Percentiles rank a stretch among this genome's conserved stretches.
Conservation (phyloP, 2,329 filamentous ascomycete species). For the Aspergillus fumigatiaffinis region DNA sequence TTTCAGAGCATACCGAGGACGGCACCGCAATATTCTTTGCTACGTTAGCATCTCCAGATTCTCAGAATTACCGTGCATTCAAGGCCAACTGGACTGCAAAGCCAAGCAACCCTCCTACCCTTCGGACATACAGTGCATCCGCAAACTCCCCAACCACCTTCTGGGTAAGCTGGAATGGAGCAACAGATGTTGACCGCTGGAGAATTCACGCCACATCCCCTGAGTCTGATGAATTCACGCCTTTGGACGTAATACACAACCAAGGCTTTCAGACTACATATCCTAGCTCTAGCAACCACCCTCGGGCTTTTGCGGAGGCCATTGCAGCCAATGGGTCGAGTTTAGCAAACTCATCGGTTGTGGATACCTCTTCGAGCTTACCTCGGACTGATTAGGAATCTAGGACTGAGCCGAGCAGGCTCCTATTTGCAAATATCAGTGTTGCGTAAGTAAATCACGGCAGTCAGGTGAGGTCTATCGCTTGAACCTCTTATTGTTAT, state of each 20-base stretch:
- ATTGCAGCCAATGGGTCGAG: not conserved
- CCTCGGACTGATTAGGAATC: too few relatives aligned
- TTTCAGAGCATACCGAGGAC: slow-evolving; percentile 21
- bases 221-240: not conserved
- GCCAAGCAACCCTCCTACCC: slow-evolving; percentile 28
- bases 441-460: too few relatives aligned
- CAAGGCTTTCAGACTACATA: not conserved
- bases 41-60: slow-evolving; percentile 27
- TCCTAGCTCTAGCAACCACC: not conserved
- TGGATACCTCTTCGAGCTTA: not conserved
- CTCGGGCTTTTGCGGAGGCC: not conserved
- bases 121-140: slow-evolving; percentile 38
- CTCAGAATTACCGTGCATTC: slow-evolving; percentile 36
- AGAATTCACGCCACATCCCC: not conserved
- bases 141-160: not conserved
- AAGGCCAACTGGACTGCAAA: slow-evolving; percentile 35
- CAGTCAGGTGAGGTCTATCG: too few relatives aligned
- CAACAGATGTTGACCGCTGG: slow-evolving; percentile 31
- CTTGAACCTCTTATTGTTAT: too few relatives aligned
- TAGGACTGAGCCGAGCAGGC: too few relatives aligned
- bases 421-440: too few relatives aligned
- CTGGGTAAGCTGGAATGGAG: slow-evolving; percentile 50
- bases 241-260: not conserved
- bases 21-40: slow-evolving; percentile 32
- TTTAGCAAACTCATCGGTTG: not conserved